A percentile compares a stretch with the other conserved stretches of the same genome.
phyloP scores from a whole-genome alignment of 805 yeast species.

The Hanseniaspora vineae region DNA sequence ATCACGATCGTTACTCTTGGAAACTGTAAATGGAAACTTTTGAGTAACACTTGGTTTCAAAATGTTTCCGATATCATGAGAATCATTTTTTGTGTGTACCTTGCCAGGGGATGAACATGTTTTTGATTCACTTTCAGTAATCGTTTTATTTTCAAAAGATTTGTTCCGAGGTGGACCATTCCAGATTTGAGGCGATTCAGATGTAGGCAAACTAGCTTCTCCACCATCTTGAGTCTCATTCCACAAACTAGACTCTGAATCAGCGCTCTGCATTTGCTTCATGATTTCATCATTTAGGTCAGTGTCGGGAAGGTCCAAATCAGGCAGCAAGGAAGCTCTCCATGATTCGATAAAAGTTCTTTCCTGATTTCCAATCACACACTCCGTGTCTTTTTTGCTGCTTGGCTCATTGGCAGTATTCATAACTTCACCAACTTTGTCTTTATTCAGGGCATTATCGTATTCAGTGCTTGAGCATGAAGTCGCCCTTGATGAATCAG shows the following conservation, averaged over 20 bases:
- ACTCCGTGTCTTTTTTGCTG: neutral
- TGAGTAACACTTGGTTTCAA: neutral
- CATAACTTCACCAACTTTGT: too few relatives aligned
- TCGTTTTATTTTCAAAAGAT: neutral
- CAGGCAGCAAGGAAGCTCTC: neutral
- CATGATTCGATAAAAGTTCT: neutral
- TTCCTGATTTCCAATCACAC: slow-evolving; percentile 7
- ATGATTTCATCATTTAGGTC: neutral
- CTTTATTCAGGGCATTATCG: too few relatives aligned
- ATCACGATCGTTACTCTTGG: neutral
- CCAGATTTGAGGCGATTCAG: neutral
- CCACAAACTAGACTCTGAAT: too few relatives aligned
- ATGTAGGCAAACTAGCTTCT: neutral
- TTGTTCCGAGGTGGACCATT: neutral
- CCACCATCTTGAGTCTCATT: neutral
- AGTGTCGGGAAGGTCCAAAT: neutral
- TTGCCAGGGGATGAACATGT: neutral
- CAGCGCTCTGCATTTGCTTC: neutral
- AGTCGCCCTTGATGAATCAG: too few relatives aligned
- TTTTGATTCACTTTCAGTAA: neutral
- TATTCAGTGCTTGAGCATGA: too few relatives aligned
- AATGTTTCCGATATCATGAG: neutral
- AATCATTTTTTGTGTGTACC: neutral
- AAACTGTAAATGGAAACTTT: neutral
- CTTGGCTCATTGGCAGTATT: too few relatives aligned